Evolutionary conservation across 2,329 filamentous ascomycete genomes (phyloP).

Genomic region (Huntiella bhutanensis): DNA sequence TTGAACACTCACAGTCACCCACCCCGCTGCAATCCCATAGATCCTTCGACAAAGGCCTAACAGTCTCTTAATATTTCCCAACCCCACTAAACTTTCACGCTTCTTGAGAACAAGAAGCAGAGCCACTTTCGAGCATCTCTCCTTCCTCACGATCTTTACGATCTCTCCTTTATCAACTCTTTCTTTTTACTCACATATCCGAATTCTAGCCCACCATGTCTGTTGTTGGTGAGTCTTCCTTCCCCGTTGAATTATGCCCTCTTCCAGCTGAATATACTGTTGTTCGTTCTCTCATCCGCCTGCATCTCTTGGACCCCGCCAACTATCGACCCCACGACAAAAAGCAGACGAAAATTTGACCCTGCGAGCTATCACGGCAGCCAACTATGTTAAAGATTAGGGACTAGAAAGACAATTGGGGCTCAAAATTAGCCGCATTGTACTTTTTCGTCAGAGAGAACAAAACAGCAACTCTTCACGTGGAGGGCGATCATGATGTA

Average conservation of each 20-base stretch:
- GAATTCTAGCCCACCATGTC: slow-evolving; percentile 11
- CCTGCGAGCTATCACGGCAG: neutral
- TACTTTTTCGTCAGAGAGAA: no score
- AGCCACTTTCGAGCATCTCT: slow-evolving; percentile 7
- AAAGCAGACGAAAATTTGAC: neutral
- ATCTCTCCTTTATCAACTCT: slow-evolving; percentile 1
- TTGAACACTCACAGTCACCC: neutral
- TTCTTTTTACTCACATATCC: slow-evolving; percentile 3
- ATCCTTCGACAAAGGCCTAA: slow-evolving; percentile 9
- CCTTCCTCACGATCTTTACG: slow-evolving; percentile 4
- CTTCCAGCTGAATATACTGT: no score
- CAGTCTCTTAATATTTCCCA: slow-evolving; percentile 8
- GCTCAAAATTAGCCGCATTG: no score
- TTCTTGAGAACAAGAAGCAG: slow-evolving; percentile 2
- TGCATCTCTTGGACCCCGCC: no score
- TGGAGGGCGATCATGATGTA: no score
- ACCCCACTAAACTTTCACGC: slow-evolving; percentile 6
- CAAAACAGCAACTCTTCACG: no score
- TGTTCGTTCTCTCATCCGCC: no score
- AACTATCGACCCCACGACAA: no score
- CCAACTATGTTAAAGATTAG: no score
- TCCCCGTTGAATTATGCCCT: neutral
- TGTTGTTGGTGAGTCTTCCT: slow-evolving; percentile 10
- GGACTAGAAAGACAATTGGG: no score
- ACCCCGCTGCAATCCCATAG: slow-evolving; percentile 6